phyloP scores from a whole-genome alignment of 2,329 filamentous ascomycete genomes.

The Fusarium hainanense region DNA sequence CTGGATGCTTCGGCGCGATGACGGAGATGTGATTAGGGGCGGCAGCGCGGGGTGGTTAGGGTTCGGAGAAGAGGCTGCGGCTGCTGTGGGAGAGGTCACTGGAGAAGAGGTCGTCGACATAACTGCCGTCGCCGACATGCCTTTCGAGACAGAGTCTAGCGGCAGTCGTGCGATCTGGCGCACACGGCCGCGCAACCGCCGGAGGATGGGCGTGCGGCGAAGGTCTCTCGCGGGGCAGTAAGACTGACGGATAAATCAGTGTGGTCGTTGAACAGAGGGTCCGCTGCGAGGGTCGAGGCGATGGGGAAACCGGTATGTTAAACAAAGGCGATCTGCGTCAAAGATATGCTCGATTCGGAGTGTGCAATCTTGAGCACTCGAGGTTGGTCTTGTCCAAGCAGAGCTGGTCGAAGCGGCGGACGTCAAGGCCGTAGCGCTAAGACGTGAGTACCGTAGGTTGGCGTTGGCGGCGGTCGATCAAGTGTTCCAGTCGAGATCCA shows the following conservation, averaged over 20 bases:
- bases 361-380: conserved; percentile 23
- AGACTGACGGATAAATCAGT: conserved; percentile 33
- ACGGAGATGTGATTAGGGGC: conserved; percentile 68
- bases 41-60: conserved; percentile 66
- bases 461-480: conserved; percentile 23
- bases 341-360: conserved; percentile 16
- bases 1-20: conserved; percentile 68
- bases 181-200: conserved; percentile 46
- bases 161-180: conserved; percentile 48
- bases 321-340: conserved; percentile 28
- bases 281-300: conserved; percentile 26
- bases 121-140: conserved; percentile 59
- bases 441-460: conserved; percentile 23
- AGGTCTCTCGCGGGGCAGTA: conserved; percentile 34
- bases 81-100: conserved; percentile 63
- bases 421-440: conserved; percentile 46
- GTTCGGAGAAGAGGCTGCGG: conserved; percentile 58
- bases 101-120: conserved; percentile 68
- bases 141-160: conserved; percentile 41
- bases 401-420: conserved; percentile 34
- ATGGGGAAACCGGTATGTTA: conserved; percentile 4
- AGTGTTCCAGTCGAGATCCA: conserved; percentile 42
- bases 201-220: conserved; percentile 35
- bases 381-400: conserved; percentile 23
- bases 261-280: conserved; percentile 18